A percentile compares a stretch with the other conserved stretches of the same genome.
Evolutionary conservation across 169 alveolate species (phyloP).

Genomic region (Eimeria necatrix): DNA sequence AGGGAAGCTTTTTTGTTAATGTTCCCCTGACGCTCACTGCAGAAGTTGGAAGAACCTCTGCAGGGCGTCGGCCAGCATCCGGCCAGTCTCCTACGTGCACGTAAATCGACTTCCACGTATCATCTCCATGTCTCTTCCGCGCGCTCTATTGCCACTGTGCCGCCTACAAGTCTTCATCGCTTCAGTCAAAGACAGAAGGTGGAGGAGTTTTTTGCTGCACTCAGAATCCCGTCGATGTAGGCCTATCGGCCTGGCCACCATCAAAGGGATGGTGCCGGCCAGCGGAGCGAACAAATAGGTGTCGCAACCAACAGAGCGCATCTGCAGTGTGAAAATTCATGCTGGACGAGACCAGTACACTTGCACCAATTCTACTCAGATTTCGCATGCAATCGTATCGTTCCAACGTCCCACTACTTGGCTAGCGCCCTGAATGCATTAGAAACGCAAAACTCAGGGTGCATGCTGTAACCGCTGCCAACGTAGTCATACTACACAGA

Average conservation of each 20-base stretch:
- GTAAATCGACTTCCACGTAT: neutral
- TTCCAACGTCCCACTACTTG: constrained; percentile 47
- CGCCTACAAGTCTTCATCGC: constrained; percentile 50
- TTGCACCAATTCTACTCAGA: neutral
- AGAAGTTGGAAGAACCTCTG: constrained; percentile 60
- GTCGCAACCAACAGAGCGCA: constrained; percentile 44
- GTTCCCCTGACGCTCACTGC: constrained; percentile 46
- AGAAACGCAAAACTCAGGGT: constrained; percentile 45
- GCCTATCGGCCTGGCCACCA: constrained; percentile 69
- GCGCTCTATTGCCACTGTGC: neutral
- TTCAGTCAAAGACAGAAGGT: constrained; percentile 8
- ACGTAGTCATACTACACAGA: constrained; percentile 52
- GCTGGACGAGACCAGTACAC: constrained; percentile 36
- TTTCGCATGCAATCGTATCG: constrained; percentile 48
- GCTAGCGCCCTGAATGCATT: constrained; percentile 57
- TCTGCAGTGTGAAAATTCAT: constrained; percentile 56
- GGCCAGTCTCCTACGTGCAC: neutral
- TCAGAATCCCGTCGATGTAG: constrained; percentile 19
- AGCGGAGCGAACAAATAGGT: constrained; percentile 56
- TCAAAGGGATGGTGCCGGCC: constrained; percentile 75
- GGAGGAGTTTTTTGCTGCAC: constrained; percentile 72
- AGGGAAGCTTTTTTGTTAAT: constrained; percentile 71
- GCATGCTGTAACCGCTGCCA: constrained; percentile 75
- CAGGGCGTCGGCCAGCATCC: constrained; percentile 35
- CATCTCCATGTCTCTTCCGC: constrained; percentile 35